Evolutionary conservation across 805 yeast genomes (phyloP).

Genomic region (Jamesozyma spencerorum): DNA sequence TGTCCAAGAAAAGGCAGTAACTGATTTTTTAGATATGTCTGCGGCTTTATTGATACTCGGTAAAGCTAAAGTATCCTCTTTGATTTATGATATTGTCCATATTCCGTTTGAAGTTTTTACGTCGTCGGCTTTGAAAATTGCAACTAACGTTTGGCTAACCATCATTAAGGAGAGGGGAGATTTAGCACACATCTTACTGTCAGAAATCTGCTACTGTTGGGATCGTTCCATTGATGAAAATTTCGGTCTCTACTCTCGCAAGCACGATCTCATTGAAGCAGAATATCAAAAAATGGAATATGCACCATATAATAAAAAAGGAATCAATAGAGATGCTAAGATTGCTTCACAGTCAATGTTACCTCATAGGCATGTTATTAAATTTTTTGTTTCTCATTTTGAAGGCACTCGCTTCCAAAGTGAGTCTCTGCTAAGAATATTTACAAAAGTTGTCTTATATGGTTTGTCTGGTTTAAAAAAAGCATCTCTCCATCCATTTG

Average conservation of each 20-base stretch:
- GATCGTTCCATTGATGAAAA: conserved; percentile 49
- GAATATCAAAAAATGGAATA: conserved; percentile 77
- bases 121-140: conserved; percentile 48
- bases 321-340: conserved; percentile 43
- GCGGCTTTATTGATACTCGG: conserved; percentile 36
- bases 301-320: conserved; percentile 65
- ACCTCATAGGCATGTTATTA: conserved; percentile 62
- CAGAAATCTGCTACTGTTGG: conserved; percentile 65
- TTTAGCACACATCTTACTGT: conserved; percentile 48
- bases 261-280: conserved; percentile 47
- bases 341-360: conserved; percentile 41
- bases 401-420: conserved; percentile 71
- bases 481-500: conserved; percentile 78
- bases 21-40: conserved; percentile 37
- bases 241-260: conserved; percentile 55
- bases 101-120: conserved; percentile 67
- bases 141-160: conserved; percentile 73
- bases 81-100: conserved; percentile 40
- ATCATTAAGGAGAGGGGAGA: conserved; percentile 58
- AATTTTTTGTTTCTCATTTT: conserved; percentile 64
- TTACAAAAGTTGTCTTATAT: conserved; percentile 48
- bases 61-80: conserved; percentile 32
- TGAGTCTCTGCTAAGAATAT: conserved; percentile 56
- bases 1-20: conserved; percentile 29
- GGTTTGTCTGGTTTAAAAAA: conserved; percentile 43